These are phyloP conservation scores for Gossypium davidsonii DNA, from an alignment of 441 rosid genomes.

Conservation along the genomic window DNA sequence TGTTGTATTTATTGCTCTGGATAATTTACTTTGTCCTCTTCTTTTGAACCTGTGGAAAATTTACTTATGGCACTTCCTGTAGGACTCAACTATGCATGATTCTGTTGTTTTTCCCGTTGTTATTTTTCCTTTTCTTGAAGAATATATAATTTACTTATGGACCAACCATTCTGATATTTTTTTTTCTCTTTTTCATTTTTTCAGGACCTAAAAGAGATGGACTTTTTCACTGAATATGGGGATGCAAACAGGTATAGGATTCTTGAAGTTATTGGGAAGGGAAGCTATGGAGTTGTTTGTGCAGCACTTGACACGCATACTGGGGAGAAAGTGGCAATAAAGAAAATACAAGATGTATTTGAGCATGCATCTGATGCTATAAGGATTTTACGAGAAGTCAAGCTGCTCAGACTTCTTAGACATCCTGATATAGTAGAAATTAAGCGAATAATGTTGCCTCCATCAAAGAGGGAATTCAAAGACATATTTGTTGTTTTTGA, in stretches of 20 bases:
- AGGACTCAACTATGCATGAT: not conserved
- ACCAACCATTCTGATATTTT: not conserved
- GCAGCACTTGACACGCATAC: conserved; percentile 90
- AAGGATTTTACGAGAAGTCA: conserved; percentile 85
- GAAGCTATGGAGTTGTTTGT: conserved; percentile 98
- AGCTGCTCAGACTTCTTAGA: conserved; percentile 70
- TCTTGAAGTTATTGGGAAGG: conserved; percentile 89
- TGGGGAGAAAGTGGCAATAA: conserved; percentile 84
- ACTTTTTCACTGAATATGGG: conserved; percentile 93
- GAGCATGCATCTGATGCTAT: conserved; percentile 86
- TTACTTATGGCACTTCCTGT: not conserved
- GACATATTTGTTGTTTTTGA: conserved; percentile 76
- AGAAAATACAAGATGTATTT: conserved; percentile 80
- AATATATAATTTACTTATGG: not conserved
- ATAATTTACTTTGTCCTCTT: too few relatives aligned
- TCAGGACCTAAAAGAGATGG: conserved; percentile 67
- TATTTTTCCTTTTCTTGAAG: not conserved
- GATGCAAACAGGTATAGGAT: conserved; percentile 84
- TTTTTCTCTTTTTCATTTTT: conserved; percentile 12
- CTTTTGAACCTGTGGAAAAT: not conserved
- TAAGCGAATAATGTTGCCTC: conserved; percentile 89
- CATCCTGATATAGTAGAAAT: conserved; percentile 97
- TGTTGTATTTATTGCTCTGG: not conserved
- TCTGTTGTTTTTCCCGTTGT: not conserved
- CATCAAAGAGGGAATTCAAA: conserved; percentile 52